Conservation (phyloP, 1,284 basidiomycete species). For the Ganoderma sp. region DNA sequence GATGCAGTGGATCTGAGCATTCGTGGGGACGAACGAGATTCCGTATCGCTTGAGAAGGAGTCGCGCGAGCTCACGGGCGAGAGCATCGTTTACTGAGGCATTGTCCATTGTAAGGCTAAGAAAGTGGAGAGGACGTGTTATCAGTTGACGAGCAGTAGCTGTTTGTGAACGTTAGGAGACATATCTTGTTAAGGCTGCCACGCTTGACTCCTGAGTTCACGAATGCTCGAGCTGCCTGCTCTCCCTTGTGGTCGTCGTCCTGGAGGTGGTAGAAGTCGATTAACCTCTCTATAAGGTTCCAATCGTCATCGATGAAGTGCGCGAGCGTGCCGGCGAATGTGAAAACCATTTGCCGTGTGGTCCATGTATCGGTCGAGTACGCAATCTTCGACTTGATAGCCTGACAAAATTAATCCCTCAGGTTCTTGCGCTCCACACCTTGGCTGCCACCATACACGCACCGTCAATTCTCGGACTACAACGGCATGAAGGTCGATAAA, state of each 20-base stretch:
- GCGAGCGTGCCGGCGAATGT: background rate
- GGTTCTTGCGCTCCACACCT: background rate
- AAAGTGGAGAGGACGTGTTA: constrained; percentile 11
- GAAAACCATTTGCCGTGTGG: background rate
- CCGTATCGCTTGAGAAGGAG: background rate
- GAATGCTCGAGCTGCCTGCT: background rate
- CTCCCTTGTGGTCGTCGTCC: background rate
- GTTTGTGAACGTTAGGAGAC: background rate
- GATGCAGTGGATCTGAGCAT: constrained; percentile 28
- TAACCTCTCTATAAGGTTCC: background rate
- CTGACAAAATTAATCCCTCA: background rate
- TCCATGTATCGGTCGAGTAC: background rate
- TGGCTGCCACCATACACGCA: background rate
- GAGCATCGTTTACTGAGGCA: constrained; percentile 33
- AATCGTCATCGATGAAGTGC: background rate
- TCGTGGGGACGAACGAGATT: background rate
- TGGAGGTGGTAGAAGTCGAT: background rate
- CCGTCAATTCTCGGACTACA: background rate
- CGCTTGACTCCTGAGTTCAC: background rate
- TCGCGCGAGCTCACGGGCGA: constrained; percentile 17
- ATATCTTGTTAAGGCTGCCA: background rate
- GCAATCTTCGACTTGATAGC: background rate
- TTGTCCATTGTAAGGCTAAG: constrained; percentile 33
- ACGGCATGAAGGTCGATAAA: background rate
- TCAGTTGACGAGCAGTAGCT: too few relatives aligned